Evolutionary conservation across 768 basidiomycete genomes (phyloP).

Genomic region (Hygrophoropsis aurantiaca): DNA sequence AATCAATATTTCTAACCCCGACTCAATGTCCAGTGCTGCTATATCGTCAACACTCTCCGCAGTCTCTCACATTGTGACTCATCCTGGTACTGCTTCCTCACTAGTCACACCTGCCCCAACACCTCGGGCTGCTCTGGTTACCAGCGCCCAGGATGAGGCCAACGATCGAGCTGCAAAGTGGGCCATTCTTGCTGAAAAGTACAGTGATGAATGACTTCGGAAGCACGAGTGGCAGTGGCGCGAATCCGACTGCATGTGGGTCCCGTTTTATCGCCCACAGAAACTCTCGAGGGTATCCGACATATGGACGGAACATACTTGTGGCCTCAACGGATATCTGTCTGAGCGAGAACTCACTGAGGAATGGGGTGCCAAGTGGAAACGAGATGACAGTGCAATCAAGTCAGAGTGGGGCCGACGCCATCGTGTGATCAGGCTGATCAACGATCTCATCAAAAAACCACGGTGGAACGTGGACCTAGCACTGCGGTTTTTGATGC

Average conservation of each 20-base stretch:
- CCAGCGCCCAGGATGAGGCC: no score
- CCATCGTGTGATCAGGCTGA: constrained; percentile 20
- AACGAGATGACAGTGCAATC: constrained; percentile 13
- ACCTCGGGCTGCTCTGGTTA: no score
- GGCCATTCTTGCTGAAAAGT: no score
- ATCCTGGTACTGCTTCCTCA: no score
- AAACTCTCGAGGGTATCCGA: constrained; percentile 14
- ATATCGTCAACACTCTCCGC: no score
- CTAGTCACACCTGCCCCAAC: no score
- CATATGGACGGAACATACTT: constrained; percentile 27
- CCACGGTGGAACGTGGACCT: constrained; percentile 16
- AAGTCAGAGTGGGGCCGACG: constrained; percentile 24
- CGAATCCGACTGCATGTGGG: constrained; percentile 23
- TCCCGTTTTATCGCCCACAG: constrained; percentile 23
- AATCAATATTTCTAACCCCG: no score
- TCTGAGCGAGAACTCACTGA: background rate
- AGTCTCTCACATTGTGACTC: no score
- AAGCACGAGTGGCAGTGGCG: constrained; percentile 24
- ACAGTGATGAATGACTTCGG: constrained; percentile 5
- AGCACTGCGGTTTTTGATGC: constrained; percentile 25
- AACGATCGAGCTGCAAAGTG: no score
- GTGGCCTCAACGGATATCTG: constrained; percentile 26
- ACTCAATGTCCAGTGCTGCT: no score
- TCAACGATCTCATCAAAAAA: constrained; percentile 16
- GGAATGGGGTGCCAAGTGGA: constrained; percentile 20